phyloP scores from a whole-genome alignment of 345 rosid genomes.

The Bretschneidera sinensis region DNA sequence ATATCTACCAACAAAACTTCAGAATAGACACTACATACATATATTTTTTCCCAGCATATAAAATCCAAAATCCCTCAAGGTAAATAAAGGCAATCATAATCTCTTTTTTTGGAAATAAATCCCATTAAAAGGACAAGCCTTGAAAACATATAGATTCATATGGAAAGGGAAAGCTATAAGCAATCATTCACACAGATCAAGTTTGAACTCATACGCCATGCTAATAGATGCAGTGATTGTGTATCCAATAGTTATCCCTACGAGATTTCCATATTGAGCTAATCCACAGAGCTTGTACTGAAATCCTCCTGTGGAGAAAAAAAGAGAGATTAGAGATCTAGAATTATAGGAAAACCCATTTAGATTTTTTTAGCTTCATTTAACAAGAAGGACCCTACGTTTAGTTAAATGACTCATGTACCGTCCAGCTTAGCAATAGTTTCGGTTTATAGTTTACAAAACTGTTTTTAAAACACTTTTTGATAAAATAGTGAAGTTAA shows the following conservation, averaged over 20 bases:
- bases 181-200: background rate
- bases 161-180: too few relatives aligned
- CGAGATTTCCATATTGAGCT: slow-evolving; percentile 31
- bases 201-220: slow-evolving; percentile 15
- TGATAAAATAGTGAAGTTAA: background rate
- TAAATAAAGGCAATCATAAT: too few relatives aligned
- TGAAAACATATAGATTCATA: too few relatives aligned
- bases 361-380: background rate
- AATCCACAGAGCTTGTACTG: slow-evolving; percentile 33
- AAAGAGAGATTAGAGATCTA: background rate
- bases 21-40: too few relatives aligned
- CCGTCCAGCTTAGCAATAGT: too few relatives aligned
- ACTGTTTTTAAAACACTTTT: too few relatives aligned
- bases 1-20: too few relatives aligned
- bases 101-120: background rate
- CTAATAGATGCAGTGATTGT: slow-evolving; percentile 46
- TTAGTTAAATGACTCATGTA: background rate
- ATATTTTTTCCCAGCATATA: too few relatives aligned
- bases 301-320: slow-evolving; percentile 21
- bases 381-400: background rate
- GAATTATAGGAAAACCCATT: background rate
- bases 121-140: slow-evolving; percentile 7
- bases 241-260: slow-evolving; percentile 47
- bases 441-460: too few relatives aligned
- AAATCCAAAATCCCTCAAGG: too few relatives aligned